Conservation (phyloP, 345 rosid genomes). For the Chamaenerion angustifolium region DNA sequence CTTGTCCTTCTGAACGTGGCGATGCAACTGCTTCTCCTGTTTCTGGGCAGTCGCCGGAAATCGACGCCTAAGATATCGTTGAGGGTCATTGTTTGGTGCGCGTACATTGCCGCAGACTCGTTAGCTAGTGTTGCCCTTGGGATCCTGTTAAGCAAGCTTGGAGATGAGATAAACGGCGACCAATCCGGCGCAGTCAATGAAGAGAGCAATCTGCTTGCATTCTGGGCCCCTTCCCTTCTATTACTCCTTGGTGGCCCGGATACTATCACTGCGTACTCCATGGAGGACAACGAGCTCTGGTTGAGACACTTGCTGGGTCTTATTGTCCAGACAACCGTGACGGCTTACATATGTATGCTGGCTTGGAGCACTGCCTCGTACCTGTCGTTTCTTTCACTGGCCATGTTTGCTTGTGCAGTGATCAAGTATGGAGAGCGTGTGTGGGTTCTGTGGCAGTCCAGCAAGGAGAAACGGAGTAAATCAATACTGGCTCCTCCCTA, state of each 20-base stretch:
- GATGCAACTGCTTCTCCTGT: conserved; percentile 13
- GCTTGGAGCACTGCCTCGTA: conserved; percentile 8
- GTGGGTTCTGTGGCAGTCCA: conserved; percentile 29
- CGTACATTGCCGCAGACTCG: conserved; percentile 18
- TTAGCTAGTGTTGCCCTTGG: conserved; percentile 16
- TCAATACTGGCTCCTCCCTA: conserved; percentile 14
- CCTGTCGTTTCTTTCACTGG: conserved; percentile 14
- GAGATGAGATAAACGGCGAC: background rate
- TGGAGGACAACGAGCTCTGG: conserved; percentile 33
- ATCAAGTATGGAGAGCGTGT: conserved; percentile 33
- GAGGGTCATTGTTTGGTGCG: conserved; percentile 10
- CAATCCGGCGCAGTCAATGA: background rate
- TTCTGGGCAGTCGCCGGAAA: conserved; percentile 3
- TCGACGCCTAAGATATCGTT: conserved; percentile 4
- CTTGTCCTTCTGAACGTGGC: conserved; percentile 13
- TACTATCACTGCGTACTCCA: conserved; percentile 16
- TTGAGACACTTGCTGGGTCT: conserved; percentile 17
- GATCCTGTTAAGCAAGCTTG: conserved; percentile 12
- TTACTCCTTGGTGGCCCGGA: conserved; percentile 22
- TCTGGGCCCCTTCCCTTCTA: conserved; percentile 26
- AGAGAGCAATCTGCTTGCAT: conserved; percentile 6
- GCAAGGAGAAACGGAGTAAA: conserved; percentile 17
- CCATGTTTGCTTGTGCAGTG: conserved; percentile 22
- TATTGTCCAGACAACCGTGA: conserved; percentile 9
- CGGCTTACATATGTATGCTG: conserved; percentile 18